Percentiles rank a stretch among this genome's conserved stretches.
These are phyloP conservation scores for Sugiyamaella sp. DNA, from an alignment of 1,139 yeast species.

Conservation along the genomic window DNA sequence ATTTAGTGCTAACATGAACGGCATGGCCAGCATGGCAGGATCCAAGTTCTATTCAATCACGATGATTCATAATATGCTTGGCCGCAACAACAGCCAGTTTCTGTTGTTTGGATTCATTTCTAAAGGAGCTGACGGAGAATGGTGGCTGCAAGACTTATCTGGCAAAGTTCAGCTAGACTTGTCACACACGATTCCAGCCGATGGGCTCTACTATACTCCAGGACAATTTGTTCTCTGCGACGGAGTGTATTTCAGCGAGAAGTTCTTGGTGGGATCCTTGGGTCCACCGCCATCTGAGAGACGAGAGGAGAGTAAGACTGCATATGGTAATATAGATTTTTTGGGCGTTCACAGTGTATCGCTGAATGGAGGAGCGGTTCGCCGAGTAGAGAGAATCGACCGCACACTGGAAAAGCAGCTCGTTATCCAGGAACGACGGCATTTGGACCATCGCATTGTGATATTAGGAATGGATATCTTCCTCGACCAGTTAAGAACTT, in stretches of 20 bases:
- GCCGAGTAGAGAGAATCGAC: slow-evolving; percentile 55
- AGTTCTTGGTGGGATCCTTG: slow-evolving; percentile 73
- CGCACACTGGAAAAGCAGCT: slow-evolving; percentile 59
- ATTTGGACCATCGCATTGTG: slow-evolving; percentile 59
- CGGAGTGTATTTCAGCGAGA: slow-evolving; percentile 74
- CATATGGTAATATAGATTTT: slow-evolving; percentile 79
- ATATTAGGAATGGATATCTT: slow-evolving; percentile 74
- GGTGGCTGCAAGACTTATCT: slow-evolving; percentile 78
- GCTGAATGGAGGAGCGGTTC: slow-evolving; percentile 26
- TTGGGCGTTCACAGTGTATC: slow-evolving; percentile 59
- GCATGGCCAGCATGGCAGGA: slow-evolving; percentile 38
- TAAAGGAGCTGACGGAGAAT: slow-evolving; percentile 64
- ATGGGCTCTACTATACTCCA: slow-evolving; percentile 69
- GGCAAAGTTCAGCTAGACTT: slow-evolving; percentile 74
- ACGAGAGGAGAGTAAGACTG: slow-evolving; percentile 64
- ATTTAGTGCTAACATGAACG: slow-evolving; percentile 30
- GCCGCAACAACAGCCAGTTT: slow-evolving; percentile 78
- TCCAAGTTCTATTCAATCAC: slow-evolving; percentile 59
- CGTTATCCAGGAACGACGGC: slow-evolving; percentile 57
- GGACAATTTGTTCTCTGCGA: slow-evolving; percentile 84
- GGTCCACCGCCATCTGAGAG: slow-evolving; percentile 91
- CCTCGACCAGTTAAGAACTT: slow-evolving; percentile 59
- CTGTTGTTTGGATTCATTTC: slow-evolving; percentile 76
- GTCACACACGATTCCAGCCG: slow-evolving; percentile 55
- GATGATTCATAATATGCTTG: slow-evolving; percentile 77